These are phyloP conservation scores for Coniochaeta ligniaria DNA, from an alignment of 2,329 filamentous ascomycete genomes.

Conservation along the genomic window DNA sequence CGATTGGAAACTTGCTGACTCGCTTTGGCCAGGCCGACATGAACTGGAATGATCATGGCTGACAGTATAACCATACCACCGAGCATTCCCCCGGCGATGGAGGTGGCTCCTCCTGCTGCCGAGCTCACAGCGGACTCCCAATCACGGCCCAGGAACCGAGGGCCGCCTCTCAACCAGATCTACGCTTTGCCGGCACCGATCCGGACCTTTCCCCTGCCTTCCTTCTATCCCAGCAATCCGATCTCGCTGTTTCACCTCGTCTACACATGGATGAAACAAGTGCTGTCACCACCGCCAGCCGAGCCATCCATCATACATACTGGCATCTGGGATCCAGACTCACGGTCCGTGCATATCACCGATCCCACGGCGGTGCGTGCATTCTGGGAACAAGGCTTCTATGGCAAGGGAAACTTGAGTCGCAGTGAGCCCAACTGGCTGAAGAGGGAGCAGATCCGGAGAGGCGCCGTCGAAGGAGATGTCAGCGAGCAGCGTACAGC, in stretches of 20 bases:
- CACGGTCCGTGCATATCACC: slow-evolving; percentile 76
- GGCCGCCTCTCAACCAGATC: slow-evolving; percentile 52
- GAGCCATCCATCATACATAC: slow-evolving; percentile 60
- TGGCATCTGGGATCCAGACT: slow-evolving; percentile 75
- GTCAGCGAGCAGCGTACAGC: slow-evolving; percentile 80
- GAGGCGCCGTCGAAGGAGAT: slow-evolving; percentile 53
- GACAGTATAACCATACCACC: slow-evolving; percentile 20
- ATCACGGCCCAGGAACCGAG: not conserved
- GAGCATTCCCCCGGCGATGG: slow-evolving; percentile 3
- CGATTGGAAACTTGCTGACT: slow-evolving; percentile 8
- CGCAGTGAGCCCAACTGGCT: slow-evolving; percentile 94
- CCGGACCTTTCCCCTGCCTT: slow-evolving; percentile 74
- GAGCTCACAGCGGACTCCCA: not conserved
- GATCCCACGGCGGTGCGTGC: slow-evolving; percentile 69
- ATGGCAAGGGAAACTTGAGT: slow-evolving; percentile 87
- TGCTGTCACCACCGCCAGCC: slow-evolving; percentile 57
- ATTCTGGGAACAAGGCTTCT: slow-evolving; percentile 96
- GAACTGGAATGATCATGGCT: slow-evolving; percentile 35
- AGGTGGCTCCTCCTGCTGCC: slow-evolving; percentile 9
- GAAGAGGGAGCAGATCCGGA: slow-evolving; percentile 68
- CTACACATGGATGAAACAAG: slow-evolving; percentile 68
- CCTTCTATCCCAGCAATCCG: slow-evolving; percentile 87
- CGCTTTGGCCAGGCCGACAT: slow-evolving; percentile 34
- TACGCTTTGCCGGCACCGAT: slow-evolving; percentile 78
- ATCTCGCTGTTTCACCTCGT: slow-evolving; percentile 77